phyloP scores from a whole-genome alignment of 2,329 filamentous ascomycete species.

The Sclerotinia minor region DNA sequence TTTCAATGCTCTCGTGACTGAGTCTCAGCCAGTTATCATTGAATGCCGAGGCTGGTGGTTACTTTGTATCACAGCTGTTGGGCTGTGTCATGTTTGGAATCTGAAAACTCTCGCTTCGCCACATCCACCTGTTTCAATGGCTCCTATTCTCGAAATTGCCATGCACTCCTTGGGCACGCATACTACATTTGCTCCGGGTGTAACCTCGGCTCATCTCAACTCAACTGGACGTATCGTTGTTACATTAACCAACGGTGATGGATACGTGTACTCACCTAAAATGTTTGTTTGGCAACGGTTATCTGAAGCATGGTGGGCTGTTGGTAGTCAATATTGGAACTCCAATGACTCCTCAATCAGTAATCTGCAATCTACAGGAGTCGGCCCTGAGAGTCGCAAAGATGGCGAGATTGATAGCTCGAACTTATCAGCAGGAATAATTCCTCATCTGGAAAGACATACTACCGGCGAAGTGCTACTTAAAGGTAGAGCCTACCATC shows the following conservation, averaged over 20 bases:
- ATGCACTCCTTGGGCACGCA: conserved; percentile 76
- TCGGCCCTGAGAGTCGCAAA: conserved; percentile 55
- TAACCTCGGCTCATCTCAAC: conserved; percentile 90
- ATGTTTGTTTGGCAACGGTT: conserved; percentile 93
- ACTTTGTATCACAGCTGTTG: conserved; percentile 83
- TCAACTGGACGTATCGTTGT: conserved; percentile 82
- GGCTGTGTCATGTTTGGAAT: conserved; percentile 93
- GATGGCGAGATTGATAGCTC: conserved; percentile 52
- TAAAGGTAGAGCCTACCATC: conserved; percentile 85
- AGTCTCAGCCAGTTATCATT: conserved; percentile 90
- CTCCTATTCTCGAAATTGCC: conserved; percentile 84
- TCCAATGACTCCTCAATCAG: conserved; percentile 88
- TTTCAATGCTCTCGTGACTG: conserved; percentile 80
- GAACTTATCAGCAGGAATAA: conserved; percentile 83
- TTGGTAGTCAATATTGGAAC: conserved; percentile 98
- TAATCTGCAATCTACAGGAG: conserved; percentile 71
- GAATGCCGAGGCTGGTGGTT: conserved; percentile 90
- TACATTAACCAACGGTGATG: conserved; percentile 92
- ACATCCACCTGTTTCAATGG: conserved; percentile 86
- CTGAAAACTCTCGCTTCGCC: conserved; percentile 78
- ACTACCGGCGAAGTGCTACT: conserved; percentile 91
- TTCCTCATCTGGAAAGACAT: conserved; percentile 89
- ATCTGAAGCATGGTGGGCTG: conserved; percentile 98
- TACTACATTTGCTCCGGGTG: conserved; percentile 72
- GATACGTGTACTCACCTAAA: conserved; percentile 80